Evolutionary conservation across 2,329 filamentous ascomycete genomes (phyloP), one percentile per base, ranked within the genome.

Genomic region (Xylaria polymorpha): DNA sequence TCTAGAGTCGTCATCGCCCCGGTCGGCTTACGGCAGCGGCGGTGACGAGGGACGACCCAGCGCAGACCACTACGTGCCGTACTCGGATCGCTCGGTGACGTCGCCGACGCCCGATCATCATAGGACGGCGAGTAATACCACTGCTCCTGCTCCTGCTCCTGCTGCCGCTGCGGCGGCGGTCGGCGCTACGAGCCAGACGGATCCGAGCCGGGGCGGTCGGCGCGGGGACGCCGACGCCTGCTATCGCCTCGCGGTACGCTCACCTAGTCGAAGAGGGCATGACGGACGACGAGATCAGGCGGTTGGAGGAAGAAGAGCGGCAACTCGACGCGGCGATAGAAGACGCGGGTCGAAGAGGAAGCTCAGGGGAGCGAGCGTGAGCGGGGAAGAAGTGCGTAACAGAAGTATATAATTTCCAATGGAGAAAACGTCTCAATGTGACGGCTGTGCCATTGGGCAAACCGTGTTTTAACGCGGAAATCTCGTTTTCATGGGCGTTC

Each of bases 261-360:
- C 86, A 87, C 69, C 77, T 89, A 41, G 84, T 88, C 4, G 87
- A 89, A 74, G 86, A 88, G n/a, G 85, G 86, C 59, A 89, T 89
- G 87, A 88, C 87, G 57, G 80, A 81, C 9, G 86, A 85, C 0
- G 86, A 89, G 75, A 86, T 89, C 57, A 80, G 83, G 61, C 77
- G 85, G 71, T 72, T 89, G 50, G 86, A 88, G 73, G 87, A 88
- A 70, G 87, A 89, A 74, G 87, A 90, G 78, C 77, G 84, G 68
- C 83, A 85, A 69, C 79, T 90, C 43, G 87, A 89, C 64, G 85
- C 81, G 15, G 87, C 85, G 37, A 89, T 89, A 74, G 85, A 85
- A 76, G 81, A 82, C 62, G 82, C 81, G 3, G 81, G 77, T 12
- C 66, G 72, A 18, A 44, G 67, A 64, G 46, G 68, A 22, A 55